A percentile compares a stretch with the other conserved stretches of the same genome.
These are phyloP conservation scores for Thalassiosira livingstoniorum DNA, from an alignment of 352 stramenopile species.

Conservation along the genomic window DNA sequence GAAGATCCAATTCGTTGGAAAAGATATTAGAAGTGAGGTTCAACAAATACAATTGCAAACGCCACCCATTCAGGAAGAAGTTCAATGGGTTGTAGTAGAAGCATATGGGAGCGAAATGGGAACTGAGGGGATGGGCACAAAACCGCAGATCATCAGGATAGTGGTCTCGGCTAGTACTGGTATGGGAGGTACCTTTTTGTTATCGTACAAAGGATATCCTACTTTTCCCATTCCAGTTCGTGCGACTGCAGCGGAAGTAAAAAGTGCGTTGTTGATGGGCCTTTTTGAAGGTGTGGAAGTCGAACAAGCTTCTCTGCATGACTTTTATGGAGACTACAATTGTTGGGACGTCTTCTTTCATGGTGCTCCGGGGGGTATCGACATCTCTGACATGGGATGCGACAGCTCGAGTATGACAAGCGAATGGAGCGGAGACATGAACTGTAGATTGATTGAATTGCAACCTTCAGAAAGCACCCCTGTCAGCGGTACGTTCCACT, in stretches of 20 bases:
- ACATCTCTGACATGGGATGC: background rate
- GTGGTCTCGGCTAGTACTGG: background rate
- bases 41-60: background rate
- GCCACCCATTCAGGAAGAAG: background rate
- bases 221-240: background rate
- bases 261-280: background rate
- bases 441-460: background rate
- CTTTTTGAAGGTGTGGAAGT: background rate
- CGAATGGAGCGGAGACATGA: background rate
- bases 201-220: background rate
- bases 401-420: background rate
- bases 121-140: background rate
- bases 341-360: background rate
- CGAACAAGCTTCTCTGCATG: background rate
- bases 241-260: background rate
- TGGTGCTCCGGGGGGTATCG: background rate
- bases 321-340: background rate
- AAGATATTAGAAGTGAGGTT: background rate
- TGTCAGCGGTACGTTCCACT: background rate
- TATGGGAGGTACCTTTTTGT: background rate
- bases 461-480: background rate
- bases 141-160: background rate
- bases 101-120: background rate
- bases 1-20: slow-evolving; percentile 1
- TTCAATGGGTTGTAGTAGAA: background rate